phyloP scores from a whole-genome alignment of 306 rosid genomes.

The Vicia villosa region DNA sequence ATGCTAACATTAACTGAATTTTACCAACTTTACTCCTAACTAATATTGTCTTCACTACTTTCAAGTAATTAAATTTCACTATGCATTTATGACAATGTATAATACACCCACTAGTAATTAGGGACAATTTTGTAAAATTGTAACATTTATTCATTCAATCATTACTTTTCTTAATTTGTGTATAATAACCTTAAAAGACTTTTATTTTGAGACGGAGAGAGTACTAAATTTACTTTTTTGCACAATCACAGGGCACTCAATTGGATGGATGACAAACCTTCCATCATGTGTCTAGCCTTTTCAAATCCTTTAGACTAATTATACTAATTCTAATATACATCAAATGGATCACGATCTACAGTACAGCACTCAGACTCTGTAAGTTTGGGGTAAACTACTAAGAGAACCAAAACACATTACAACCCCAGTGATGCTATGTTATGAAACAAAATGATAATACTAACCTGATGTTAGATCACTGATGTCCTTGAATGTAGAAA shows the following conservation, averaged over 20 bases:
- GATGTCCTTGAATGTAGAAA: slow-evolving; percentile 75
- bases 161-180: too few relatives aligned
- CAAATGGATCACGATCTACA: slow-evolving; percentile 16
- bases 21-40: too few relatives aligned
- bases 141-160: too few relatives aligned
- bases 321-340: background rate
- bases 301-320: slow-evolving; percentile 7
- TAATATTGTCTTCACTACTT: too few relatives aligned
- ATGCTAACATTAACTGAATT: too few relatives aligned
- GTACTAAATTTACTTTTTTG: slow-evolving; percentile 20
- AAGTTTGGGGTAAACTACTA: slow-evolving; percentile 15
- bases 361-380: slow-evolving; percentile 5
- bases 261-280: slow-evolving; percentile 27
- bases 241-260: slow-evolving; percentile 21
- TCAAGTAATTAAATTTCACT: too few relatives aligned
- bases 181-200: too few relatives aligned
- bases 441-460: slow-evolving; percentile 23
- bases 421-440: slow-evolving; percentile 15
- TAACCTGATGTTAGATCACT: slow-evolving; percentile 67
- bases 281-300: slow-evolving; percentile 32
- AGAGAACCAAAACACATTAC: slow-evolving; percentile 22
- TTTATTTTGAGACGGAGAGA: too few relatives aligned
- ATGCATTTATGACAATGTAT: too few relatives aligned
- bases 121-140: too few relatives aligned
- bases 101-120: too few relatives aligned